Evolutionary conservation across 192 early-diverging fungal genomes (phyloP), one percentile per base, ranked within the genome.

Genomic region (Umbelopsis sp.): DNA sequence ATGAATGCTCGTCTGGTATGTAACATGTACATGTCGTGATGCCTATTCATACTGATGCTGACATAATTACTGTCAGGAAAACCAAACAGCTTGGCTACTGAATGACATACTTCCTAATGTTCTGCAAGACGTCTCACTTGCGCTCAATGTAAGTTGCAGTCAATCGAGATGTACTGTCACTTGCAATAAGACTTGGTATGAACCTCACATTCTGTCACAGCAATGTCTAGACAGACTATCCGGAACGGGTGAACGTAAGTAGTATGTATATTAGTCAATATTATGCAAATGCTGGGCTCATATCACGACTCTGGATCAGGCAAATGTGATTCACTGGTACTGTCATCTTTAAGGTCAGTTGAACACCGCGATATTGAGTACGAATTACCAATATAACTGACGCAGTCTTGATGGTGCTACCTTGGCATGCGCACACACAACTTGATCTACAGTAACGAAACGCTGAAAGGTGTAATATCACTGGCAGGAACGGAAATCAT

Each of bases 401-500:
- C 38, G 5, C 38, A 41, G 4, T 11, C 38, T 41, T 5, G 38
- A 41, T 41, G 4, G 4, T 41, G 38, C 7, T n/a, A n/a, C n/a
- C n/a, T n/a, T n/a, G n/a, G n/a, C n/a, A n/a, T n/a, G n/a, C n/a
- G n/a, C n/a, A n/a, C n/a, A 4, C 38, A 41, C 5, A 21, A 24
- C 4, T 45, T 34, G 3, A 7, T 68, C 26, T 41, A 24, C 66
- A 77, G 76, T 54, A 78, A 74, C 29, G 77, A 78, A 16, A 59
- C 72, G 1, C 70, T 78, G 10, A 78, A 78, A 47, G 77, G 77
- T 4, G 50, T 71, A n/a, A 71, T 78, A 50, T 71, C 53, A 5
- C 44, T 78, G 2, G 67, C 45, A 22, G 77, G 77, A 29, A 26
- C 50, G 0, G 22, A 71, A 49, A 74, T 78, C 31, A 73, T 71